Evolutionary conservation across 2,329 filamentous ascomycete genomes (phyloP).

Genomic region (Torrubiella hemipterigena): DNA sequence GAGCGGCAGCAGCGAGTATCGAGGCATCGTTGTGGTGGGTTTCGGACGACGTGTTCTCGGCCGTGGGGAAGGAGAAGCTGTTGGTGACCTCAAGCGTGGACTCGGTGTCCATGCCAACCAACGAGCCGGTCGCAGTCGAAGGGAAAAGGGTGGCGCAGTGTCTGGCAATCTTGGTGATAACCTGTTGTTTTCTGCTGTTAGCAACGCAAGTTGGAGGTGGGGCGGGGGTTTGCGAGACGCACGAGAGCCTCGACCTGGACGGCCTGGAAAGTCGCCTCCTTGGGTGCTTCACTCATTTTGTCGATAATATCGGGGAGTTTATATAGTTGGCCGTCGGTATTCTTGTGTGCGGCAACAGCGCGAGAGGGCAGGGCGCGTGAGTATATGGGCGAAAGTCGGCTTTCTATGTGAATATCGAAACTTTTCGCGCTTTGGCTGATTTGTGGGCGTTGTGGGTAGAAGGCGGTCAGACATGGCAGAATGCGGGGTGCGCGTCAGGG

Average conservation of each 20-base stretch:
- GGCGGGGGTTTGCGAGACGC: conserved; percentile 32
- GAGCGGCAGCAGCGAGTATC: conserved; percentile 72
- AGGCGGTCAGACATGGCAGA: conserved; percentile 26
- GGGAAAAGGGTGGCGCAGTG: conserved; percentile 84
- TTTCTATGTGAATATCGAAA: conserved; percentile 31
- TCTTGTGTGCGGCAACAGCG: too few relatives aligned
- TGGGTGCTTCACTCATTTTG: conserved; percentile 47
- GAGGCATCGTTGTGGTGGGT: conserved; percentile 66
- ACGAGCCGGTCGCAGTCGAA: conserved; percentile 74
- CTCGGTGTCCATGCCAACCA: conserved; percentile 86
- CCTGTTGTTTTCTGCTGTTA: conserved; percentile 33
- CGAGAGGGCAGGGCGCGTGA: too few relatives aligned
- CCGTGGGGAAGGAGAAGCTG: conserved; percentile 81
- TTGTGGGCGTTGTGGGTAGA: conserved; percentile 32
- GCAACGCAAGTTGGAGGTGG: conserved; percentile 12
- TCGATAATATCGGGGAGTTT: conserved; percentile 13
- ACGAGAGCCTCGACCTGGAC: conserved; percentile 94
- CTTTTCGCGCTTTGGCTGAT: conserved; percentile 26
- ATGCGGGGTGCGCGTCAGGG: conserved; percentile 7
- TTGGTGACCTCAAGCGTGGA: conserved; percentile 83
- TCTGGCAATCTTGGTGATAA: conserved; percentile 97
- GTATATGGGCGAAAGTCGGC: too few relatives aligned
- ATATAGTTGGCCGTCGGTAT: conserved; percentile 13
- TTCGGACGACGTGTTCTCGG: conserved; percentile 58
- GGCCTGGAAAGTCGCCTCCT: conserved; percentile 65